Base-by-base conservation (phyloP, 2,329 filamentous ascomycete genomes). In the Periconia digitata region DNA sequence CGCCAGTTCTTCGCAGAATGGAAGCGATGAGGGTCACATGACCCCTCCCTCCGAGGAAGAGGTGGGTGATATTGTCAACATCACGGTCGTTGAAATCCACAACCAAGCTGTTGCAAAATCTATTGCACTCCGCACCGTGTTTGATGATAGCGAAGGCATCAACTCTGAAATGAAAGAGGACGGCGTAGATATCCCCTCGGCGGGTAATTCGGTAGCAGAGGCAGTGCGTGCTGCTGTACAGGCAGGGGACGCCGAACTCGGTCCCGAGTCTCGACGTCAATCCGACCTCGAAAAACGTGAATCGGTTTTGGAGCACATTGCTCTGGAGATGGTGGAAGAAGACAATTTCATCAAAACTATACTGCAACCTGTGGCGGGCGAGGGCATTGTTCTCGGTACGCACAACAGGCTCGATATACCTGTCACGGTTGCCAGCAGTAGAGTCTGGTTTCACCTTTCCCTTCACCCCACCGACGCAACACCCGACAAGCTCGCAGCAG, bases 151-250 rank as follows among this genome's bases (percentile, higher is more conserved):
- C n/a, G 78, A 86, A 17, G 94, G 94, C 43, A 96, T 99, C 74
- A 97, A 97, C 60, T 82, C 87, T 0, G 94, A 99, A 75, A 97
- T 99, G 92, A 95, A 92, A 64, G 87, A 92, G 53, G 94, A 99
- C 58, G 94, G 94, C 8, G 82, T 99, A 1, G 82, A 89, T n/a
- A 81, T 95, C 2, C 74, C 81, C 1, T 61, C 86, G 0, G 85
- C 85, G 1, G 88, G 89, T n/a, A 87, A 86, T 49, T 95, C 92
- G 0, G 87, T 97, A 8, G 69, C 92, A 13, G 85, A 88, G 32
- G 92, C 96, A 67, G 95, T 96, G 87, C 84, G 89, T 63, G 85
- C 85, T 48, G 90, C 92, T 1, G 83, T 96, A 5, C 74, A 84
- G 1, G 86, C 89, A 41, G 87, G 85, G 34, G 90, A 85, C 42